Conservation (phyloP, 1,139 yeast genomes). For the Yamadazyma buinensis region DNA sequence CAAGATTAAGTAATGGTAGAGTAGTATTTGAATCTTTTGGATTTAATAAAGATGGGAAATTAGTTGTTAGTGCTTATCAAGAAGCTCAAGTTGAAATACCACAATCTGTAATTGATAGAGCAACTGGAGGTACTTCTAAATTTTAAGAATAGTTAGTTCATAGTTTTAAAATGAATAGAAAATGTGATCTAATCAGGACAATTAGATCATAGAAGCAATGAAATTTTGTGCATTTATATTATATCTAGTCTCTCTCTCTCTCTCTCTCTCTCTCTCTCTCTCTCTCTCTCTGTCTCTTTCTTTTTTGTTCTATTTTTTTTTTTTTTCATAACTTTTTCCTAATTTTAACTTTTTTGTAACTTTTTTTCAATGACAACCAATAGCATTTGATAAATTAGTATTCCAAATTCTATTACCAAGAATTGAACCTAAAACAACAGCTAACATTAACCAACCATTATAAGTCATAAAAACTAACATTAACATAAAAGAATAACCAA, state of each 20-base stretch:
- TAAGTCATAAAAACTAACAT: conserved; percentile 85
- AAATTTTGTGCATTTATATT: too few species aligned
- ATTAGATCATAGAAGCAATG: too few species aligned
- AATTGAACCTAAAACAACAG: conserved; percentile 67
- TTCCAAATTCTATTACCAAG: conserved; percentile 62
- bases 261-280: too few species aligned
- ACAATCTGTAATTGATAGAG: conserved; percentile 21
- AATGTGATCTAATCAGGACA: too few species aligned
- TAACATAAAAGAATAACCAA: conserved; percentile 70
- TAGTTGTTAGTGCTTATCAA: conserved; percentile 25
- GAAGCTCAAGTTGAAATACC: conserved; percentile 34
- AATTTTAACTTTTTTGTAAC: too few species aligned
- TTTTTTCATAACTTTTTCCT: too few species aligned
- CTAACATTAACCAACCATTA: conserved; percentile 78
- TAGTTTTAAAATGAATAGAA: too few species aligned
- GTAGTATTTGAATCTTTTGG: conserved; percentile 28
- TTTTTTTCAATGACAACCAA: conserved; percentile 54
- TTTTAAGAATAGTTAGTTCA: too few species aligned
- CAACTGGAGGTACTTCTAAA: conserved; percentile 12
- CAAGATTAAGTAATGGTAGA: conserved; percentile 35
- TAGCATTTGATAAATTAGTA: conserved; percentile 15
- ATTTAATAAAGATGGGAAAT: conserved; percentile 28
- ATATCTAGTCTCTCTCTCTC: too few species aligned
- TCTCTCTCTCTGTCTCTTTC: too few species aligned
- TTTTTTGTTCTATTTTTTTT: too few species aligned